phyloP scores from a whole-genome alignment of 306 rosid genomes.

The Castanea sativa region DNA sequence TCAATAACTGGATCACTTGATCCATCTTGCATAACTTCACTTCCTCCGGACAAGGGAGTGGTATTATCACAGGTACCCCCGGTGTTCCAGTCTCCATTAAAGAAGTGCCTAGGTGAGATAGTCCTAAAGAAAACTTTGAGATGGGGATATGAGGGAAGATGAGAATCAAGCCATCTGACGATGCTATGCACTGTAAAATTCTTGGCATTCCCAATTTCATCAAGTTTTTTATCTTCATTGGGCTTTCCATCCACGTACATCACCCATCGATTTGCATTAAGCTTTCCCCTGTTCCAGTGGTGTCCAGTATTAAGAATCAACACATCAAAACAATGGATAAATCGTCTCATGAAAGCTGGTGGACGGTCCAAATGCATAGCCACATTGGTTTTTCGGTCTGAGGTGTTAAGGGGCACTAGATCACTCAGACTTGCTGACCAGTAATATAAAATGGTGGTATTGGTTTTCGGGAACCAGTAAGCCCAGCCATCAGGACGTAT shows the following conservation, averaged over 20 bases:
- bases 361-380: conserved; percentile 96
- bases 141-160: conserved; percentile 54
- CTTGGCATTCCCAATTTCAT: conserved; percentile 64
- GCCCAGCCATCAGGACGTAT: conserved; percentile 97
- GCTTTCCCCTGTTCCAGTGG: conserved; percentile 92
- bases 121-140: conserved; percentile 89
- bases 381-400: conserved; percentile 45
- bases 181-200: conserved; percentile 63
- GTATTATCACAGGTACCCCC: conserved; percentile 83
- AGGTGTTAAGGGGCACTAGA: conserved; percentile 56
- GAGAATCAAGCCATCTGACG: conserved; percentile 72
- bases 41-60: conserved; percentile 61
- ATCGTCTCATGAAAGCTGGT: conserved; percentile 71
- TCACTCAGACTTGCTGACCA: conserved; percentile 94
- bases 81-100: conserved; percentile 90
- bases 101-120: conserved; percentile 81
- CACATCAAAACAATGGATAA: conserved; percentile 59
- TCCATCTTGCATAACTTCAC: conserved; percentile 59
- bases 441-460: conserved; percentile 82
- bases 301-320: conserved; percentile 94
- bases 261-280: conserved; percentile 73
- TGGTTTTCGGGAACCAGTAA: conserved; percentile 71
- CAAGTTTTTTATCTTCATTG: conserved; percentile 47
- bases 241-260: conserved; percentile 74
- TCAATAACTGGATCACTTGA: conserved; percentile 58